Evolutionary conservation across 78 protist genomes (phyloP), one percentile per base, ranked within the genome.

Genomic region (Diacronema lutheri): DNA sequence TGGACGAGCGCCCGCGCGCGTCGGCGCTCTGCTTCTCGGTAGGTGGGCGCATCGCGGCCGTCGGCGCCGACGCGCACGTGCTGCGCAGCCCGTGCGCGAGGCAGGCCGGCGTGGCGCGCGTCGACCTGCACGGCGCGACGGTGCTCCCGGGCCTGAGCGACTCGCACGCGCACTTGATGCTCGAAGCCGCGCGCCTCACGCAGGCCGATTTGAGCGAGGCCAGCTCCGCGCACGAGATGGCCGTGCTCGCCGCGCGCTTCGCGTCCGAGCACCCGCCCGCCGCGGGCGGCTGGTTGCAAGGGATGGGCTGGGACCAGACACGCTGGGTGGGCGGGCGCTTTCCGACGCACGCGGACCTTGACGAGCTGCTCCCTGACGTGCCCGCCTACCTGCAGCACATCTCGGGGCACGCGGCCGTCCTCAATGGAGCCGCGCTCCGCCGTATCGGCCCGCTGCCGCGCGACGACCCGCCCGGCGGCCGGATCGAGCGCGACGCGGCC

Each of bases 241-340:
- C 21, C 40, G 1, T 1, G 21, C 6, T 25, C 35, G 25, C 5
- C 35, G 20, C 14, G 33, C 13, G 14, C 19, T 7, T 19, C 16
- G 80, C 5, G 80, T 14, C 40, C 37, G 6, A 73, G 13, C 46
- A 19, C 19, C 46, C 57, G 7, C 33, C 19, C 16, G n/a, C 2
- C 35, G 1, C 1, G 16, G 61, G 62, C 19, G 60, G n/a, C 23
- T 23, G 38, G 46, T 3, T 23, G 31, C 71, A 31, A 4, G n/a
- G 83, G 31, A 13, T 66, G 1, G 83, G 83, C 40, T 77, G 83
- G 83, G 83, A 77, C 66, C 83, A 77, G 66, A 33, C 6, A 38
- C 71, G 26, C 12, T 77, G 40, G 60, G 71, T 62, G 25, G 0
- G 14, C 37, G 11, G 21, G 19, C 33, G 21, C 26, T 77, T 46